Percentiles rank a stretch among this genome's conserved stretches.
Conservation (phyloP, 2,329 filamentous ascomycete genomes). For the Cercospora zeina region DNA sequence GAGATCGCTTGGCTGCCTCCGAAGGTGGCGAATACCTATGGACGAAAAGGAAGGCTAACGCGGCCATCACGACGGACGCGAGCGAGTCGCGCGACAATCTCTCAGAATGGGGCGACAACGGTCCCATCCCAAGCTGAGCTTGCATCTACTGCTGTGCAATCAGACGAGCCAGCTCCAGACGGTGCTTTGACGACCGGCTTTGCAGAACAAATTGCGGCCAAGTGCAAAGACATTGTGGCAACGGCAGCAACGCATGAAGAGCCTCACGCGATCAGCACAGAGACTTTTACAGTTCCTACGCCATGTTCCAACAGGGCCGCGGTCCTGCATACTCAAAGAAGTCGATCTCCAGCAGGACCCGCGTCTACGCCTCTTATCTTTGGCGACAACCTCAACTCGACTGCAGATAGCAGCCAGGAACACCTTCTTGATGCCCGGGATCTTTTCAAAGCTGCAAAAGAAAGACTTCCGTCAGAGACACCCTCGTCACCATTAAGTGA, state of each 20-base stretch:
- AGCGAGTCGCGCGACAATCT: neutral
- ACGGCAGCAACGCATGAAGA: neutral
- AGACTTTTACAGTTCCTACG: neutral
- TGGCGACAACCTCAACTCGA: neutral
- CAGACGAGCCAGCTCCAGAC: neutral
- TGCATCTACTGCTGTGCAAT: neutral
- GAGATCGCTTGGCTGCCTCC: slow-evolving; percentile 29
- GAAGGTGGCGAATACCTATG: slow-evolving; percentile 30
- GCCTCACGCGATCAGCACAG: neutral
- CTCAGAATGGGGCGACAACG: neutral
- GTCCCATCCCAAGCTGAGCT: neutral
- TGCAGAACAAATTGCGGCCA: neutral
- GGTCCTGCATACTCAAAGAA: neutral
- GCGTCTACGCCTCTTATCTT: neutral
- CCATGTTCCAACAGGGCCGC: neutral
- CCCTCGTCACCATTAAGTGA: slow-evolving; percentile 34
- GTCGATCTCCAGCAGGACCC: neutral
- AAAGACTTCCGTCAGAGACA: neutral
- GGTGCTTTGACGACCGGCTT: neutral
- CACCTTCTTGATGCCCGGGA: slow-evolving; percentile 16
- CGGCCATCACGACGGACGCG: neutral
- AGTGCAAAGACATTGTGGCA: neutral
- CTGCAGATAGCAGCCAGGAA: slow-evolving; percentile 16
- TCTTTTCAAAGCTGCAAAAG: slow-evolving; percentile 8
- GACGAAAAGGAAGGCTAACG: slow-evolving; percentile 24